phyloP scores from a whole-genome alignment of 2,329 filamentous ascomycete species.

The Exophiala viscosa region DNA sequence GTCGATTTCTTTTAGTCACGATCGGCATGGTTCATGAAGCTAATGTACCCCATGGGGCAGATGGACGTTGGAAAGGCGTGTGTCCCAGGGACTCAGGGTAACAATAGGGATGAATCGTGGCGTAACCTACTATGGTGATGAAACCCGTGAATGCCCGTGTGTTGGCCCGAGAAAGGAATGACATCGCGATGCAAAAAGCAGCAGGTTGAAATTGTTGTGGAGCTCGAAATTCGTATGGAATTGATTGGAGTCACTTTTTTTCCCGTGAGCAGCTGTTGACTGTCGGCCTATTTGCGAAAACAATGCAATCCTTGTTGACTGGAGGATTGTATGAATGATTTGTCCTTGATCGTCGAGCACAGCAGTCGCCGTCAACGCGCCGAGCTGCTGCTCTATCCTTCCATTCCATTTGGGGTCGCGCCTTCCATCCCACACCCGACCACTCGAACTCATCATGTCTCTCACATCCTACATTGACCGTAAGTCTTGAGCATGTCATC shows the following conservation, averaged over 20 bases:
- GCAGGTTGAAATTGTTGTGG: not conserved
- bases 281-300: not conserved
- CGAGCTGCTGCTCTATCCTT: not conserved
- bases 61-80: not conserved
- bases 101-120: not conserved
- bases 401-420: not conserved
- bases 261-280: not conserved
- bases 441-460: constrained; percentile 43
- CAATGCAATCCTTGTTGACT: no score
- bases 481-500: constrained; percentile 30
- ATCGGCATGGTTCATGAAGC: not conserved
- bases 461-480: constrained; percentile 53
- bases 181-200: not conserved
- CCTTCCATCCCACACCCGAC: not conserved
- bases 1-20: constrained; percentile 1
- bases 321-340: not conserved
- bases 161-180: constrained; percentile 1
- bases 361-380: constrained; percentile 5
- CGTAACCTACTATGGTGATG: not conserved
- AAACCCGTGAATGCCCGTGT: not conserved
- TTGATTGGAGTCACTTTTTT: not conserved
- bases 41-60: constrained; percentile 1
- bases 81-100: no score
- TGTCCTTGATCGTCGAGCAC: not conserved
- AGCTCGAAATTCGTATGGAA: no score